phyloP scores from a whole-genome alignment of 139 green algal species.

The Chlorella sp. region DNA sequence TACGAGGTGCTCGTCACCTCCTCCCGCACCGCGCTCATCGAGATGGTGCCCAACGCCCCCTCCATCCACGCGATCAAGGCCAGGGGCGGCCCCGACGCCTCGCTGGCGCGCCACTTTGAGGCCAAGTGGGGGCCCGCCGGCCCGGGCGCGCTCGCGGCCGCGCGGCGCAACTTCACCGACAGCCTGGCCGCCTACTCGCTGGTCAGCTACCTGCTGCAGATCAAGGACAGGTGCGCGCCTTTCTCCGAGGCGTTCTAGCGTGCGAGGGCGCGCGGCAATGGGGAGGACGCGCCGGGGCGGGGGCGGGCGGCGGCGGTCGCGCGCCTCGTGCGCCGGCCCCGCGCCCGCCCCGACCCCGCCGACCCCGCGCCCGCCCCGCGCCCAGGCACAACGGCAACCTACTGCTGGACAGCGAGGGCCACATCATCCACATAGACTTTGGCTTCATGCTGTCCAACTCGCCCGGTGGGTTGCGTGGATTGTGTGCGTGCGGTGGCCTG shows the following conservation, averaged over 20 bases:
- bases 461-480: slow-evolving; percentile 45
- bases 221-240: slow-evolving; percentile 55
- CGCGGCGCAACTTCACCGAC: slow-evolving; percentile 93
- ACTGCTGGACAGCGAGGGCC: slow-evolving; percentile 77
- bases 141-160: slow-evolving; percentile 58
- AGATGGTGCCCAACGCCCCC: slow-evolving; percentile 91
- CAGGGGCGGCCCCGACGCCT: slow-evolving; percentile 39
- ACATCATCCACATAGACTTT: slow-evolving; percentile 99
- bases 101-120: slow-evolving; percentile 84
- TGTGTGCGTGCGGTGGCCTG: no score
- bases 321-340: no score
- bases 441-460: slow-evolving; percentile 94
- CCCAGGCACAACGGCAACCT: slow-evolving; percentile 90
- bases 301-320: no score
- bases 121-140: slow-evolving; percentile 59
- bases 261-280: no score
- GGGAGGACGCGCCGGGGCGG: no score
- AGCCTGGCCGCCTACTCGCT: slow-evolving; percentile 87
- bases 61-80: slow-evolving; percentile 95
- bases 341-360: no score
- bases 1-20: slow-evolving; percentile 94
- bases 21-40: slow-evolving; percentile 93
- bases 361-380: not conserved
- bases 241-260: no score
- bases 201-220: slow-evolving; percentile 82